Evolutionary conservation across 768 basidiomycete genomes (phyloP).

Genomic region (Trametes sanguinea): DNA sequence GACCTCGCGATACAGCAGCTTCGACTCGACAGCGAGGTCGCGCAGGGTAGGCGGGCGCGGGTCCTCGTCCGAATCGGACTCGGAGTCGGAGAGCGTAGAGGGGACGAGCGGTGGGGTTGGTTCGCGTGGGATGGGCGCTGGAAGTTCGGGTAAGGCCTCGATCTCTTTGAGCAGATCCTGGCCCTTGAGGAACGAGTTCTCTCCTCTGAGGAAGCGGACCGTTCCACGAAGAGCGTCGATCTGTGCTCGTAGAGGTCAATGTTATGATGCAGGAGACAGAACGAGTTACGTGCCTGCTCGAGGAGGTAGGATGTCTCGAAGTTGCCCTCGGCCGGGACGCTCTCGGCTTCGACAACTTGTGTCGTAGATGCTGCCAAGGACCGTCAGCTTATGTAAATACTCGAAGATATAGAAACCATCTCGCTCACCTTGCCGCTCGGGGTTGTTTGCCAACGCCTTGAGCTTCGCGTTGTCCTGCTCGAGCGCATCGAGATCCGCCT

Average conservation of each 20-base stretch:
- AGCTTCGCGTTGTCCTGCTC: conserved; percentile 89
- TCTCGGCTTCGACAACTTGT: conserved; percentile 59
- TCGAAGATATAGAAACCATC: neutral
- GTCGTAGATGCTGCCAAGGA: conserved; percentile 44
- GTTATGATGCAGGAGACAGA: neutral
- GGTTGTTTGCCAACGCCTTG: conserved; percentile 63
- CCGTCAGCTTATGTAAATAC: conserved; percentile 8
- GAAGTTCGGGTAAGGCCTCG: conserved; percentile 68
- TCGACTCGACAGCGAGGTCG: conserved; percentile 79
- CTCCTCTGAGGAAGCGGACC: conserved; percentile 87
- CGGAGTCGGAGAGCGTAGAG: conserved; percentile 66
- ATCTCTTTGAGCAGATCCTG: conserved; percentile 88
- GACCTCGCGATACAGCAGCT: conserved; percentile 85
- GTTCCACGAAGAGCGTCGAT: conserved; percentile 91
- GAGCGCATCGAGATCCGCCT: conserved; percentile 81
- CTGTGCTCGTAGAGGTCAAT: conserved; percentile 37
- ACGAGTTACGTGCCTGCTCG: conserved; percentile 64
- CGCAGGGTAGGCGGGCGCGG: conserved; percentile 54
- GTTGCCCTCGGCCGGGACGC: conserved; percentile 70
- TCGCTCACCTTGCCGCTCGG: conserved; percentile 69
- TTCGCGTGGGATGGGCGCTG: conserved; percentile 46
- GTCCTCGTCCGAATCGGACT: conserved; percentile 55
- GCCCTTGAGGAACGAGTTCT: conserved; percentile 92
- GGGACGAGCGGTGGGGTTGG: conserved; percentile 70
- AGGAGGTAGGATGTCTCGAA: conserved; percentile 85